Conservation (phyloP, 441 rosid species). For the Metrosideros polymorpha region DNA sequence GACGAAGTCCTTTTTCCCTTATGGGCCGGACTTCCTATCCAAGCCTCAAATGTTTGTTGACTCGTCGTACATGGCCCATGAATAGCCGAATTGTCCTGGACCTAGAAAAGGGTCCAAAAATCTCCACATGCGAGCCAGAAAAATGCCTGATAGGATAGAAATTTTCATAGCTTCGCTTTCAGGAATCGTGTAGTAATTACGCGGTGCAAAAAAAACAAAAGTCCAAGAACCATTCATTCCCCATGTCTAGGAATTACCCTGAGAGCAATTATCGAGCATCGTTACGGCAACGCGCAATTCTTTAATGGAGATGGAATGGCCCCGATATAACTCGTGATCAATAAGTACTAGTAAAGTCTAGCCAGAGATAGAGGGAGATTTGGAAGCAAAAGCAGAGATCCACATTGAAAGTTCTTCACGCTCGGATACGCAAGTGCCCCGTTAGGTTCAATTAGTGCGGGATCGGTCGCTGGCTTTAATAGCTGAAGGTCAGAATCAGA, state of each 20-base stretch:
- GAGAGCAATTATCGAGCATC: not conserved
- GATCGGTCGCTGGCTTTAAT: not conserved
- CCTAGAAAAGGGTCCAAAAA: not conserved
- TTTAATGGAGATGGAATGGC: not conserved
- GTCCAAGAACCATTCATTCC: not conserved
- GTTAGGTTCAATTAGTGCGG: not conserved
- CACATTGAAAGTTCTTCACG: not conserved
- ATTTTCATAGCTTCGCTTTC: not conserved
- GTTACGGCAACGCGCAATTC: not conserved
- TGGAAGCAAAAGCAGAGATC: not conserved
- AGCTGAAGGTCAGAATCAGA: not conserved
- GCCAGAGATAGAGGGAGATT: not conserved
- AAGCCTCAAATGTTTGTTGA: not conserved
- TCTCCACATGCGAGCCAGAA: not conserved
- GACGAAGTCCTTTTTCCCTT: not conserved
- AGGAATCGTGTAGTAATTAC: not conserved
- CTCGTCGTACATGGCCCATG: not conserved
- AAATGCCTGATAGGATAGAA: not conserved
- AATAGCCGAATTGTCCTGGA: not conserved
- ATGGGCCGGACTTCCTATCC: not conserved
- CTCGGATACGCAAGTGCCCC: not conserved
- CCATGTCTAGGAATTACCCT: not conserved
- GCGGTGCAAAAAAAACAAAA: not conserved
- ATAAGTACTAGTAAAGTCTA: not conserved
- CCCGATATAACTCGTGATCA: not conserved